These are phyloP conservation scores for Aureoboletus auriporus DNA, from an alignment of 768 basidiomycete species.

Conservation along the genomic window DNA sequence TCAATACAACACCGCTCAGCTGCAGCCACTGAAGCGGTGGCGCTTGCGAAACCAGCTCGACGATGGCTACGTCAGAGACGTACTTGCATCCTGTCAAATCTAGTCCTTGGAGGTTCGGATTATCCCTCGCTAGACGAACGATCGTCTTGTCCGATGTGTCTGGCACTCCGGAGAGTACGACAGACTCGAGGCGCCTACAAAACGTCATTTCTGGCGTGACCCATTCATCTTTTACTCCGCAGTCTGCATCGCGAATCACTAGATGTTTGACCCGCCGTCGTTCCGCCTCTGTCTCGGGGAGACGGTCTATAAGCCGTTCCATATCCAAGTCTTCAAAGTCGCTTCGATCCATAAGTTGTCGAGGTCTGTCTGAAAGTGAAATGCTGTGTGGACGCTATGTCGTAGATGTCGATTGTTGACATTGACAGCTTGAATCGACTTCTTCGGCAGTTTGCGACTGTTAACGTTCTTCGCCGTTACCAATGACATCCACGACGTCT, in stretches of 20 bases:
- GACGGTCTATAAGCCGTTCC: slow-evolving; percentile 55
- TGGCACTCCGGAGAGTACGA: slow-evolving; percentile 63
- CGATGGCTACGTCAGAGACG: slow-evolving; percentile 75
- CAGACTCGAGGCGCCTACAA: slow-evolving; percentile 65
- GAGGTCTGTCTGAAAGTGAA: not conserved
- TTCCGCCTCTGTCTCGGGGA: slow-evolving; percentile 57
- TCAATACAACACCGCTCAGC: slow-evolving; percentile 63
- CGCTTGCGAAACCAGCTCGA: slow-evolving; percentile 65
- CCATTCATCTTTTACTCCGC: slow-evolving; percentile 51
- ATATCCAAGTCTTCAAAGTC: slow-evolving; percentile 40
- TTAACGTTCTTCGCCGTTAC: not conserved
- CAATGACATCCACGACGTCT: slow-evolving; percentile 40
- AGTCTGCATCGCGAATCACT: slow-evolving; percentile 41
- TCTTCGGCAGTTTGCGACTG: slow-evolving; percentile 23
- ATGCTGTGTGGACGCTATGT: slow-evolving; percentile 1
- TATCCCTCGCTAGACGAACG: slow-evolving; percentile 55
- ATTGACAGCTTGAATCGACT: not conserved
- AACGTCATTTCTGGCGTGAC: slow-evolving; percentile 52
- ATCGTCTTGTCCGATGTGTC: slow-evolving; percentile 70
- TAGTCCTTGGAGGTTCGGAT: slow-evolving; percentile 66
- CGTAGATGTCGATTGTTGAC: no score
- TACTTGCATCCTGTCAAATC: slow-evolving; percentile 72
- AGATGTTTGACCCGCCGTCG: slow-evolving; percentile 59
- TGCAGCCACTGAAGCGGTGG: slow-evolving; percentile 71
- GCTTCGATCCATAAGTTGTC: slow-evolving; percentile 20